These are phyloP conservation scores for Takashimella tepidaria DNA, from an alignment of 1,284 basidiomycete genomes.

Conservation along the genomic window DNA sequence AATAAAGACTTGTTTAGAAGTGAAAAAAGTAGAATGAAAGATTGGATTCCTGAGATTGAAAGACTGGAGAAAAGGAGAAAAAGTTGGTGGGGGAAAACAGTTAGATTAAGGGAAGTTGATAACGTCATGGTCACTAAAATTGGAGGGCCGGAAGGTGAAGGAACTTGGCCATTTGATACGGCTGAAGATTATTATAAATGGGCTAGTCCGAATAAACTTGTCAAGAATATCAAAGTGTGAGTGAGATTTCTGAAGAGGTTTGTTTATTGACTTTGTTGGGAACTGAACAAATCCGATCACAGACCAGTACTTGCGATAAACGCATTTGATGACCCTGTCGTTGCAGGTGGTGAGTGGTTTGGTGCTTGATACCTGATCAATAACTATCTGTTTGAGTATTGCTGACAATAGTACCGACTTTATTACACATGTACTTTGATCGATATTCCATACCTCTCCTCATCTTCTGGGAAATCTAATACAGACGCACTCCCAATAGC, in stretches of 20 bases:
- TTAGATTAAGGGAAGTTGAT: slow-evolving; percentile 46
- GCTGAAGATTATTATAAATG: slow-evolving; percentile 78
- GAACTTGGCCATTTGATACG: slow-evolving; percentile 66
- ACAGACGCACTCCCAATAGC: slow-evolving; percentile 49
- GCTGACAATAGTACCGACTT: no score
- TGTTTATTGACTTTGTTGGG: not conserved
- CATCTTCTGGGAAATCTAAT: no score
- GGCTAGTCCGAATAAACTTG: slow-evolving; percentile 49
- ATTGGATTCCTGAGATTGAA: slow-evolving; percentile 18
- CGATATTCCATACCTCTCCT: not conserved
- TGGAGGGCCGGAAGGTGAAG: slow-evolving; percentile 62
- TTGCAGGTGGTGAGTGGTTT: slow-evolving; percentile 55
- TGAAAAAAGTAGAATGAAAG: slow-evolving; percentile 11
- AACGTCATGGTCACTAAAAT: slow-evolving; percentile 63
- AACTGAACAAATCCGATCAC: not conserved
- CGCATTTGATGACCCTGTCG: slow-evolving; percentile 82
- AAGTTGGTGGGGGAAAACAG: slow-evolving; percentile 3
- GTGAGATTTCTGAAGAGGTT: no score
- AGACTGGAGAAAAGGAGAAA: slow-evolving; percentile 13
- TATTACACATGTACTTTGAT: no score
- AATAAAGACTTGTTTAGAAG: slow-evolving; percentile 28
- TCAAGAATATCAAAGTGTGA: slow-evolving; percentile 42
- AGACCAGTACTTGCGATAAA: slow-evolving; percentile 68
- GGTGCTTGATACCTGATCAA: no score
- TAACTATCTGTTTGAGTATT: not conserved